These are phyloP conservation scores for Beauveria caledonica DNA, from an alignment of 2,329 filamentous ascomycete genomes.

Conservation along the genomic window DNA sequence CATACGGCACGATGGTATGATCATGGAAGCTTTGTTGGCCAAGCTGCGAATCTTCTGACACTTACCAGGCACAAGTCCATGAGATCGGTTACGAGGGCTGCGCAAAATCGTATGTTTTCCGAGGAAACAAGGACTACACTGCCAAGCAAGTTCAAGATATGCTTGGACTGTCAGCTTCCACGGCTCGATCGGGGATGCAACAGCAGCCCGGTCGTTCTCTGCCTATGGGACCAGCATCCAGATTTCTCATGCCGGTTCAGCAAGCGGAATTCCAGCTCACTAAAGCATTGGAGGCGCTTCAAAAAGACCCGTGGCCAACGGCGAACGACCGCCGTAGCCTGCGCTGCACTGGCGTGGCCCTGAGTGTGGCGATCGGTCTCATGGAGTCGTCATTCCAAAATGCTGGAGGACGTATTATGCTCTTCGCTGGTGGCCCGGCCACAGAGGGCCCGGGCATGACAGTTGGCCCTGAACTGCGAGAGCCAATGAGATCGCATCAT, in stretches of 20 bases:
- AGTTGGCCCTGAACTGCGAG: conserved; percentile 87
- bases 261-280: conserved; percentile 97
- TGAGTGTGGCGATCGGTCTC: conserved; percentile 87
- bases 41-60: conserved; percentile 2
- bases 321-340: conserved; percentile 85
- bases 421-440: conserved; percentile 89
- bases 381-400: conserved; percentile 95
- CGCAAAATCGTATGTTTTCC: conserved; percentile 97
- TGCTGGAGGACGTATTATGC: conserved; percentile 89
- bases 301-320: conserved; percentile 96
- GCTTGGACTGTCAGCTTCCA: conserved; percentile 72
- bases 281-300: conserved; percentile 87
- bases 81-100: conserved; percentile 97
- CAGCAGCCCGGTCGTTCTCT: conserved; percentile 67
- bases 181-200: conserved; percentile 65
- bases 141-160: conserved; percentile 99
- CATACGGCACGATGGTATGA: conserved; percentile 82
- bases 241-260: conserved; percentile 89
- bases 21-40: too few relatives aligned
- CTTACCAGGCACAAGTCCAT: conserved; percentile 74
- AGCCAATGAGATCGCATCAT: conserved; percentile 95
- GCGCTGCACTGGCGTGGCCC: conserved; percentile 90
- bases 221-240: conserved; percentile 70
- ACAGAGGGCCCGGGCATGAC: conserved; percentile 97
- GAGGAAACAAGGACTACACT: conserved; percentile 95